Evolutionary conservation across 805 yeast species (phyloP).

Genomic region (Wickerhamia fluorescens): DNA sequence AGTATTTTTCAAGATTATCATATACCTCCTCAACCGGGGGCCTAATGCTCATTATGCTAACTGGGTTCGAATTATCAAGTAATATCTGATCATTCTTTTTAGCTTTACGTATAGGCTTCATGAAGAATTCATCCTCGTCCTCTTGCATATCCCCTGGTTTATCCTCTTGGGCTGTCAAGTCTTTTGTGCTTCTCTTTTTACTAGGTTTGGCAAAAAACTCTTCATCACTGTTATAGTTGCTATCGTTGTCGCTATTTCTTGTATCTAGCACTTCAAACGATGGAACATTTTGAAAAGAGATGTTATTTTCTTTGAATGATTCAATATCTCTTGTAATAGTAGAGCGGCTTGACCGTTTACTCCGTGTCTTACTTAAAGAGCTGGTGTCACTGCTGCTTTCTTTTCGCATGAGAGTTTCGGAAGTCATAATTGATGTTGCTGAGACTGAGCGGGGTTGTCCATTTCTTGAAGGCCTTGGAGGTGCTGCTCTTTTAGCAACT

Average conservation of each 20-base stretch:
- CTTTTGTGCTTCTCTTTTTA: slow-evolving; percentile 1
- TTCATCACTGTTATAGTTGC: slow-evolving; percentile 8
- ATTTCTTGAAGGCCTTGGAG: slow-evolving; percentile 50
- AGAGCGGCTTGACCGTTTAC: slow-evolving; percentile 4
- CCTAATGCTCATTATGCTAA: slow-evolving; percentile 54
- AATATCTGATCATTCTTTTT: neutral
- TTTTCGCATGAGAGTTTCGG: slow-evolving; percentile 2
- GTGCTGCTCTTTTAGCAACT: slow-evolving; percentile 66
- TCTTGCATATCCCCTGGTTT: slow-evolving; percentile 5
- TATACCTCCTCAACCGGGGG: slow-evolving; percentile 95
- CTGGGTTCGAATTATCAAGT: slow-evolving; percentile 1
- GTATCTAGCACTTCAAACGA: slow-evolving; percentile 3
- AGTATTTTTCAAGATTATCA: slow-evolving; percentile 83
- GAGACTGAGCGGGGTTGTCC: slow-evolving; percentile 7
- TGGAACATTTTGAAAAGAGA: slow-evolving; percentile 74
- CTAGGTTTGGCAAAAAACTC: slow-evolving; percentile 14
- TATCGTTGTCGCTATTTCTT: slow-evolving; percentile 15
- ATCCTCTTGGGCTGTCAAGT: slow-evolving; percentile 14
- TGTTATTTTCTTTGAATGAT: slow-evolving; percentile 62
- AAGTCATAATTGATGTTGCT: neutral
- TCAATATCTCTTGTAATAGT: slow-evolving; percentile 20
- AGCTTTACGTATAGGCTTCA: slow-evolving; percentile 5
- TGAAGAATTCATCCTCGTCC: slow-evolving; percentile 12
- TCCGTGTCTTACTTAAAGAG: slow-evolving; percentile 3
- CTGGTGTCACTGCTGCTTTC: no score